phyloP scores from a whole-genome alignment of 176 grass and related monocot species.

The Triticum aestivum region IWGSC_CS_RefSeq_v2.1 NC_057807.1:340980864-340981363 shows the following conservation, averaged over 20 bases:
- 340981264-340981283: constrained; percentile 85
- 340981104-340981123: constrained; percentile 94
- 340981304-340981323: background rate
- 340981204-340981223: constrained; percentile 97
- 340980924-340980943: constrained; percentile 98
- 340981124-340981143: constrained; percentile 96
- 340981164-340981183: constrained; percentile 96
- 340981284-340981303: constrained; percentile 6
- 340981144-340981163: constrained; percentile 97
- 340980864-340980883: constrained; percentile 92
- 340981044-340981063: constrained; percentile 94
- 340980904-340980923: constrained; percentile 91
- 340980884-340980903: constrained; percentile 97
- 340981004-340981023: background rate
- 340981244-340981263: constrained; percentile 90
- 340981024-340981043: background rate
- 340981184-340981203: constrained; percentile 89
- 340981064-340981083: constrained; percentile 94
- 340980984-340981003: background rate
- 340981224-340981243: constrained; percentile 86
- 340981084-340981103: constrained; percentile 95
- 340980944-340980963: constrained; percentile 90
- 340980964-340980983: background rate
- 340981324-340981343: background rate
- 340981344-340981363: background rate